These are phyloP conservation scores for Trametes polyzona DNA, from an alignment of 1,284 basidiomycete genomes.

Conservation along the genomic window DNA sequence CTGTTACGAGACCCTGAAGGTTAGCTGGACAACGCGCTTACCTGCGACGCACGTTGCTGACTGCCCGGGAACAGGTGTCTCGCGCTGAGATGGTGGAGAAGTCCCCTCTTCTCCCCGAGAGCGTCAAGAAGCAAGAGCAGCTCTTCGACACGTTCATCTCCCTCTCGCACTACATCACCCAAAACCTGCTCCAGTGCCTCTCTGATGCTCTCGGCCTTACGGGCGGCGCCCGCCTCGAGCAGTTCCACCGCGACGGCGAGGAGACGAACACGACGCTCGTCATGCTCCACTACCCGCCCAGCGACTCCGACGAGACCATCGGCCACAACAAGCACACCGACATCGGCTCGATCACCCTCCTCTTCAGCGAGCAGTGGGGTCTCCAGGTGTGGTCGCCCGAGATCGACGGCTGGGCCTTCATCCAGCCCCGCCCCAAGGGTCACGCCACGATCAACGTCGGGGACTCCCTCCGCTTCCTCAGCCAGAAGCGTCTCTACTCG, in stretches of 20 bases:
- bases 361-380: conserved; percentile 3
- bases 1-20: not conserved
- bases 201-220: not conserved
- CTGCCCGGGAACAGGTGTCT: too few relatives aligned
- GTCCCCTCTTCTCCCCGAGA: not conserved
- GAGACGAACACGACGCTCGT: conserved; percentile 1
- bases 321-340: conserved; percentile 4
- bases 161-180: not conserved
- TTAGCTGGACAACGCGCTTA: not conserved
- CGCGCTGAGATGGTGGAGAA: not conserved
- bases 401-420: conserved; percentile 1
- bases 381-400: conserved; percentile 1
- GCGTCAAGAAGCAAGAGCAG: not conserved
- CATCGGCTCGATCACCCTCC: conserved; percentile 1
- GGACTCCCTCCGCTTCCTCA: conserved; percentile 2
- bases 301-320: conserved; percentile 2
- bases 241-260: conserved; percentile 2
- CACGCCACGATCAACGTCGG: conserved; percentile 2
- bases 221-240: not conserved
- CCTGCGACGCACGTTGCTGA: too few relatives aligned
- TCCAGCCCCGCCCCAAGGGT: not conserved
- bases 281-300: conserved; percentile 3
- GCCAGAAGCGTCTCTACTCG: not conserved
- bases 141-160: conserved; percentile 1
- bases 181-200: not conserved